Percentiles rank a stretch among this genome's conserved stretches.
phyloP scores from a whole-genome alignment of 257 asterid species.

The Solanum etuberosum region DNA sequence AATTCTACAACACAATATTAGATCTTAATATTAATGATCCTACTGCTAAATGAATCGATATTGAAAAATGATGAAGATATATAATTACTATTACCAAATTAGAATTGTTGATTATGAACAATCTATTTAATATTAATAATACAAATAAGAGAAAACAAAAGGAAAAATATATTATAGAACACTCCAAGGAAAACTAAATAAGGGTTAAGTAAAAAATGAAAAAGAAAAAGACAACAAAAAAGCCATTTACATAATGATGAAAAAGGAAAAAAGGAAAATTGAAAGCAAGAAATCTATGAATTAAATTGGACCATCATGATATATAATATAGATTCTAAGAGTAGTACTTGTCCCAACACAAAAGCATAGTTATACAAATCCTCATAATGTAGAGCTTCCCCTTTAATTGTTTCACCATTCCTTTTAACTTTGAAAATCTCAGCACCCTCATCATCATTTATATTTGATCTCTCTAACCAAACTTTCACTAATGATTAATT shows the following conservation, averaged over 20 bases:
- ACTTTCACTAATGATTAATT: neutral
- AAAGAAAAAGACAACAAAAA: neutral
- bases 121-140: neutral
- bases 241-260: neutral
- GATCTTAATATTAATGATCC: neutral
- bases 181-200: neutral
- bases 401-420: slow-evolving; percentile 18
- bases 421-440: slow-evolving; percentile 14
- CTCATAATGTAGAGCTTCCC: slow-evolving; percentile 26
- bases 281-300: neutral
- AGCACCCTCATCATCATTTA: slow-evolving; percentile 6
- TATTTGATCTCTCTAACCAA: neutral
- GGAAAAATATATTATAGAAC: neutral
- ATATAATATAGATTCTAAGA: neutral
- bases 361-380: slow-evolving; percentile 25
- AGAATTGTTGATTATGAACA: neutral
- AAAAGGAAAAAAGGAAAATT: neutral
- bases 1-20: neutral
- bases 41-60: neutral
- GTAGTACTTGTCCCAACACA: slow-evolving; percentile 17
- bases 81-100: neutral
- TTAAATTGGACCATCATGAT: neutral
- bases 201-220: neutral
- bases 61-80: neutral
- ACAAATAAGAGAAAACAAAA: neutral